Conservation (phyloP, 345 rosid species). For the Conringia planisiliqua region DNA sequence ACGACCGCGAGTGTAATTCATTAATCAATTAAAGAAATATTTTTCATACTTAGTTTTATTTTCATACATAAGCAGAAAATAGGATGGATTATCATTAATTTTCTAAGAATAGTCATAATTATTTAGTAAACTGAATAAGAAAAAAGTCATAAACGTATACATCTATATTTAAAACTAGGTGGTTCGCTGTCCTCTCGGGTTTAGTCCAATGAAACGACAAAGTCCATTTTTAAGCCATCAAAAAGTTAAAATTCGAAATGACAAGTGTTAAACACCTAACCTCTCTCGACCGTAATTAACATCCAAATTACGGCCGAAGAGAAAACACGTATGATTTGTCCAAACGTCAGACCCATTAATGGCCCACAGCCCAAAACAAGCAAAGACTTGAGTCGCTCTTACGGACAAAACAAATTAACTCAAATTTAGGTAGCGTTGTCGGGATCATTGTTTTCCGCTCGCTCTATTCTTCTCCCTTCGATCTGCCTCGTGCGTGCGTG, state of each 20-base stretch:
- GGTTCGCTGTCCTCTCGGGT: too few species aligned
- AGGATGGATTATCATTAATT: too few species aligned
- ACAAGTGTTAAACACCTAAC: too few species aligned
- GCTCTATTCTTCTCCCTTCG: conserved; percentile 6
- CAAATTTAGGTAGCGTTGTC: conserved; percentile 10
- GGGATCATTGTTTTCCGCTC: background rate
- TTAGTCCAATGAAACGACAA: too few species aligned
- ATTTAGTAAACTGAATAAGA: too few species aligned
- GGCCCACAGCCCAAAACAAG: conserved; percentile 11
- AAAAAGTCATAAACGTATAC: too few species aligned
- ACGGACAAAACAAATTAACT: background rate
- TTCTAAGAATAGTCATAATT: too few species aligned
- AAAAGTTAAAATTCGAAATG: too few species aligned
- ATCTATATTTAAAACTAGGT: too few species aligned
- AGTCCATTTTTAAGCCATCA: too few species aligned
- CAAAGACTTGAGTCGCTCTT: background rate
- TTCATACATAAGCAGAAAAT: too few species aligned
- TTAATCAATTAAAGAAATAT: background rate
- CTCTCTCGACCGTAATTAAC: too few species aligned
- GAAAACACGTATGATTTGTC: background rate
- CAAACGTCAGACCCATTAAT: background rate
- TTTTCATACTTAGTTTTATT: background rate
- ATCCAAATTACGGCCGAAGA: background rate
- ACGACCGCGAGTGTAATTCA: background rate
- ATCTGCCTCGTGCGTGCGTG: background rate